Conservation (phyloP, 345 rosid genomes). For the sweet orange (Citrus sinensis) region DNA sequence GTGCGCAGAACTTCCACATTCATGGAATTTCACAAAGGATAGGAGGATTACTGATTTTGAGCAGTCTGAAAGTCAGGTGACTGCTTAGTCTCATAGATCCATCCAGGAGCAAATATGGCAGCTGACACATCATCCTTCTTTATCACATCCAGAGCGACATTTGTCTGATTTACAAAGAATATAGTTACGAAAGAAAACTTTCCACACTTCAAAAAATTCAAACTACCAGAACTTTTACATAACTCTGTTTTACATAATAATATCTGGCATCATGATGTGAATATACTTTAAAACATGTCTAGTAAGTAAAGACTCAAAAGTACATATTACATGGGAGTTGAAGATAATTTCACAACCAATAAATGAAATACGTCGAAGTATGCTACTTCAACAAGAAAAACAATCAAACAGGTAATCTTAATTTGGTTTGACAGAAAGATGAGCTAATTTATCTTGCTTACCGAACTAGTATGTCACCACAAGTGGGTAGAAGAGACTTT, state of each 20-base stretch:
- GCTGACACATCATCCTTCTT: constrained; percentile 69
- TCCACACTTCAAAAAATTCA: not conserved
- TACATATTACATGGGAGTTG: not conserved
- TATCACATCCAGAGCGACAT: constrained; percentile 67
- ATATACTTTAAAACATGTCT: not conserved
- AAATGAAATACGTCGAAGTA: not conserved
- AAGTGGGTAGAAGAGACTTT: not conserved
- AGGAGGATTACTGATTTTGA: constrained; percentile 61
- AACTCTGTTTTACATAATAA: not conserved
- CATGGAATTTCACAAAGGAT: not conserved
- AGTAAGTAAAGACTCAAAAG: not conserved
- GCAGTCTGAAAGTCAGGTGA: constrained; percentile 74
- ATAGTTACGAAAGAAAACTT: not conserved
- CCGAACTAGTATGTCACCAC: not conserved
- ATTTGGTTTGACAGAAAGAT: not conserved
- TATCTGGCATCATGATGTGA: not conserved
- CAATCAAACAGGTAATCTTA: not conserved
- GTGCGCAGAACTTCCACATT: not conserved
- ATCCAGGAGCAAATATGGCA: constrained; percentile 92
- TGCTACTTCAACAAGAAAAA: not conserved
- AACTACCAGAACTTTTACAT: not conserved
- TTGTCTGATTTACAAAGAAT: constrained; percentile 44
- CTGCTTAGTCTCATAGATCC: constrained; percentile 76
- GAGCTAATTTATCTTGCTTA: not conserved
- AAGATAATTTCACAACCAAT: not conserved